Percentiles rank a stretch among this genome's conserved stretches.
Evolutionary conservation across 2,329 filamentous ascomycete genomes (phyloP).

Genomic region (Pseudogymnoascus sp.): DNA sequence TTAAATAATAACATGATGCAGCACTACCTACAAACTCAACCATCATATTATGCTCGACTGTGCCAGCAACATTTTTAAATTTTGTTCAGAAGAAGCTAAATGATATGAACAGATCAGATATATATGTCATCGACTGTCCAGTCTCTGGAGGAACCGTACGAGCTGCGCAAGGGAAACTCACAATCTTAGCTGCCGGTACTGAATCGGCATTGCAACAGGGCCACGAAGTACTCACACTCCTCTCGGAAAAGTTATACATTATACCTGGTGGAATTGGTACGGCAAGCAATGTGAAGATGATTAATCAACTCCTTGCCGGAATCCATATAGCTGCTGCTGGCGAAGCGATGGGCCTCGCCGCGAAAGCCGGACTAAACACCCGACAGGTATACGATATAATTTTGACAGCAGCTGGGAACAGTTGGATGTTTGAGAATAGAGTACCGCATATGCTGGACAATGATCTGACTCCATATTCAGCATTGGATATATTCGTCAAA

Average conservation of each 20-base stretch:
- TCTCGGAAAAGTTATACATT: constrained; percentile 58
- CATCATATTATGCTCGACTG: constrained; percentile 62
- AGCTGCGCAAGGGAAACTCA: constrained; percentile 63
- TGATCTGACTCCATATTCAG: constrained; percentile 34
- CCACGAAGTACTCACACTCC: constrained; percentile 50
- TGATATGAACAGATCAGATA: constrained; percentile 49
- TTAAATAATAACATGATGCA: neutral
- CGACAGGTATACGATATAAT: constrained; percentile 14
- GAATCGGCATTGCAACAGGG: constrained; percentile 50
- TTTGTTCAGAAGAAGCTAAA: constrained; percentile 50
- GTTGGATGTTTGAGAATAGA: neutral
- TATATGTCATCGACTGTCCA: constrained; percentile 62
- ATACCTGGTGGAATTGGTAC: constrained; percentile 54
- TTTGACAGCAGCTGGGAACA: neutral
- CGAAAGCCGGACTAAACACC: constrained; percentile 45
- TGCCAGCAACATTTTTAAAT: constrained; percentile 58
- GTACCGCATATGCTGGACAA: constrained; percentile 9
- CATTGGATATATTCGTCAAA: constrained; percentile 32
- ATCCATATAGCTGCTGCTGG: constrained; percentile 54
- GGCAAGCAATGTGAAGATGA: constrained; percentile 54
- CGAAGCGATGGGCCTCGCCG: constrained; percentile 54
- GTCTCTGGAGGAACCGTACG: constrained; percentile 64
- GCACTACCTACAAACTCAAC: constrained; percentile 46
- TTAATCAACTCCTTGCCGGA: constrained; percentile 56
- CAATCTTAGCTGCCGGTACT: constrained; percentile 64